A percentile compares a stretch with the other conserved stretches of the same genome.
phyloP scores from a whole-genome alignment of 345 rosid genomes.

The Rubroshorea leprosula region DNA sequence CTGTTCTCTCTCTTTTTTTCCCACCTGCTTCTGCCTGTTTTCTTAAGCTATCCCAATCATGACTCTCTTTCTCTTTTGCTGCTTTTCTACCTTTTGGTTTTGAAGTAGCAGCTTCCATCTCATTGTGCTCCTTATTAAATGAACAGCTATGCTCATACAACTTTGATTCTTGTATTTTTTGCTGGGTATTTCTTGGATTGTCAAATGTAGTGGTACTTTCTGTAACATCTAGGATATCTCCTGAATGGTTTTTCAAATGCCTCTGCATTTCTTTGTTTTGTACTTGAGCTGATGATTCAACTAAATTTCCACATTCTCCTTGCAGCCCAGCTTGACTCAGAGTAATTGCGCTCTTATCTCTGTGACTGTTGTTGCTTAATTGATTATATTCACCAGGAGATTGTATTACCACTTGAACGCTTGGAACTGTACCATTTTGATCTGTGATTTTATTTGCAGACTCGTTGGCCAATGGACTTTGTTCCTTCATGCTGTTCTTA shows the following conservation, averaged over 20 bases:
- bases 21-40: conserved; percentile 42
- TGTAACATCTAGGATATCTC: conserved; percentile 26
- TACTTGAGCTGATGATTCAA: conserved; percentile 18
- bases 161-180: conserved; percentile 28
- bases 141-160: conserved; percentile 24
- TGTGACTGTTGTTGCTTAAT: conserved; percentile 20
- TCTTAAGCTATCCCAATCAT: conserved; percentile 86
- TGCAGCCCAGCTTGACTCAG: conserved; percentile 22
- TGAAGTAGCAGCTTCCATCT: conserved; percentile 21
- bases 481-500: conserved; percentile 15
- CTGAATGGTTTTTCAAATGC: conserved; percentile 23
- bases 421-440: conserved; percentile 18
- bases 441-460: conserved; percentile 20
- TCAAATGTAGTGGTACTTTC: conserved; percentile 36
- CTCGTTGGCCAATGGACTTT: conserved; percentile 19
- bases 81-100: conserved; percentile 45
- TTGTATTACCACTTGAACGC: conserved; percentile 19
- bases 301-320: conserved; percentile 19
- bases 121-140: conserved; percentile 26
- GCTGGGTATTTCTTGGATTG: conserved; percentile 21
- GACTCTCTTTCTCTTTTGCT: conserved; percentile 36
- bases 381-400: conserved; percentile 26
- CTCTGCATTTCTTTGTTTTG: conserved; percentile 29
- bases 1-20: conserved; percentile 47
- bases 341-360: conserved; percentile 21